A percentile compares a stretch with the other conserved stretches of the same genome.
Conservation (phyloP, 352 stramenopile species). For the Phytophthora meadii region DNA sequence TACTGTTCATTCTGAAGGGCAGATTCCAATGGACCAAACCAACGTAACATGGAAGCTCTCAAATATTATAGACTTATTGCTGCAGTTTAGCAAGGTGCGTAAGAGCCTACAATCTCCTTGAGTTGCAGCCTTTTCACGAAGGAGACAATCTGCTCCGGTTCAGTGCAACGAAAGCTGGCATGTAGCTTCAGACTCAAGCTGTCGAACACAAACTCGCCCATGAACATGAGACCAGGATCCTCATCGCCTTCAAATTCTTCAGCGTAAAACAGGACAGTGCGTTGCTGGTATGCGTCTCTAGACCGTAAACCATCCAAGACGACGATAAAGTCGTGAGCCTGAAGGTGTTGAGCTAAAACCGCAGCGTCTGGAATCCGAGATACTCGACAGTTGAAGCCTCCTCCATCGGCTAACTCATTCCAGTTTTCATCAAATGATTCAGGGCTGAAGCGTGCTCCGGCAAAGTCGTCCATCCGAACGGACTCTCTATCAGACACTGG, state of each 20-base stretch:
- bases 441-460: constrained; percentile 18
- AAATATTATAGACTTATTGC: constrained; percentile 48
- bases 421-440: constrained; percentile 61
- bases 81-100: constrained; percentile 54
- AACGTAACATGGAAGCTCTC: constrained; percentile 33
- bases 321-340: constrained; percentile 55
- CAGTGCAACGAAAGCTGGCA: constrained; percentile 66
- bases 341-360: constrained; percentile 56
- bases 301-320: constrained; percentile 54
- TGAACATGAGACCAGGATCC: constrained; percentile 45
- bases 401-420: constrained; percentile 56
- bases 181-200: constrained; percentile 70
- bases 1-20: constrained; percentile 24
- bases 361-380: constrained; percentile 50
- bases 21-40: constrained; percentile 27
- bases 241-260: constrained; percentile 14
- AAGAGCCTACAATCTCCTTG: constrained; percentile 76
- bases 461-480: constrained; percentile 6
- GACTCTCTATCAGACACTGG: constrained; percentile 1
- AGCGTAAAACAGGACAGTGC: constrained; percentile 68
- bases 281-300: constrained; percentile 35
- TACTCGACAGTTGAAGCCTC: constrained; percentile 71
- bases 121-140: constrained; percentile 81
- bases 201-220: constrained; percentile 77
- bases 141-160: constrained; percentile 60